Evolutionary conservation across 176 grass and related monocot species (phyloP), one percentile per base, ranked within the genome.

Genomic region (Eleusine indica): DNA sequence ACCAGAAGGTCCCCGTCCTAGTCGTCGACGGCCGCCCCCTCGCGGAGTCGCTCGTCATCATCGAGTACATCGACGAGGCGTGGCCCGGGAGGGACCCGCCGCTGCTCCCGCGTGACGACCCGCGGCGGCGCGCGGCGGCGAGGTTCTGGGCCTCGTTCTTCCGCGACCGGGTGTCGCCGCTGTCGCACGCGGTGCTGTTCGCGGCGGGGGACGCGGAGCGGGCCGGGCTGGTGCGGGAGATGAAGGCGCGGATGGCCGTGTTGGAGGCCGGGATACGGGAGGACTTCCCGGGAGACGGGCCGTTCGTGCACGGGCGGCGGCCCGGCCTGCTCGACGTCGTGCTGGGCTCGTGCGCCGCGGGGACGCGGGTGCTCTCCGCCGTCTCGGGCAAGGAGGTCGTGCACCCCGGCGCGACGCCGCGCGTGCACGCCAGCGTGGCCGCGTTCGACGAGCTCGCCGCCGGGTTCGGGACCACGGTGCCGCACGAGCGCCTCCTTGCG

Each of bases 101-200:
- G 41, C 53, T 82, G 12, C 74, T 90, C 25, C 65, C 87, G 1
- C 67, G 16, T 9, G 25, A 25, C 25, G 76, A 76, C 7, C 62
- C 82, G 12, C 66, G 47, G 66, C 73, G 52, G 40, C 88, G 79
- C 19, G 79, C 89, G 21, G 73, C 49, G 39, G 89, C 66, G 16
- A 60, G 92, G 25, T 91, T 94, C 74, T 94, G 92, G 89, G 86
- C 86, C 22, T 79, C 71, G 40, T 91, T 89, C 87, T 68, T 86
- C 77, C 75, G 85, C 68, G 82, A 82, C 65, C 66, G 79, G 78
- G 91, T 88, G 28, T 80, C 80, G 30, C 77, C 82, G 37, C 58
- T 74, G 38, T 78, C 53, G 71, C 74, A 25, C 32, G 0, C 22
- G 22, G 83, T 68, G 69, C 21, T 84, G 16, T 11, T 11, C 30